These are phyloP conservation scores for Oenanthe javanica DNA, from an alignment of 140 eudicot genomes.

Conservation along the genomic window DNA sequence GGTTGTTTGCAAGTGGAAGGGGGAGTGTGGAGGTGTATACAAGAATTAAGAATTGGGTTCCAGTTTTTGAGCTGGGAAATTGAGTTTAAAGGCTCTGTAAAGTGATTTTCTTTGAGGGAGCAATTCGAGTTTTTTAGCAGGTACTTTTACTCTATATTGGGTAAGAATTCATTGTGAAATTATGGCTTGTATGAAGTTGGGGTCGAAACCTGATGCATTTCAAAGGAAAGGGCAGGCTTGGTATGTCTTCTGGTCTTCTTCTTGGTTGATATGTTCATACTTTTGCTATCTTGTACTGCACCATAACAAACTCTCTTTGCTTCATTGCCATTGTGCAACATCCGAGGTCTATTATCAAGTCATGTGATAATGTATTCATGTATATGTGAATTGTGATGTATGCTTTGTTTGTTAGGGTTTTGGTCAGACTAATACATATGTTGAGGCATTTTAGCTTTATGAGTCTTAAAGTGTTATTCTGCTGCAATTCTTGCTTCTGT, in stretches of 20 bases:
- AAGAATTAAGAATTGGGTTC: slow-evolving; percentile 3
- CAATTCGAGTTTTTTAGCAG: neutral
- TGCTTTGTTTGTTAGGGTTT: neutral
- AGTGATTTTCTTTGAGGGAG: neutral
- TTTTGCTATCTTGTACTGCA: neutral
- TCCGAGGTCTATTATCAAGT: neutral
- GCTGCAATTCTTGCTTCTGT: neutral
- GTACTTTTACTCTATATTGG: neutral
- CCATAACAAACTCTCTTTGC: neutral
- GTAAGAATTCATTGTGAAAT: neutral
- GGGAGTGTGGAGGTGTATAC: neutral
- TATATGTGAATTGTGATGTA: neutral
- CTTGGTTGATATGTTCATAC: neutral
- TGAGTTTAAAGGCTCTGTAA: neutral
- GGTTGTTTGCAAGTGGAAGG: neutral
- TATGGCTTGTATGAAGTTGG: slow-evolving; percentile 98
- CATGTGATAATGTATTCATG: neutral
- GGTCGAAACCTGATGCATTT: slow-evolving; percentile 90
- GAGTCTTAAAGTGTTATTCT: neutral
- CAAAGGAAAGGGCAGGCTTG: slow-evolving; percentile 93
- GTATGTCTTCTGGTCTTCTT: slow-evolving; percentile 34
- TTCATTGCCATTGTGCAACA: neutral
- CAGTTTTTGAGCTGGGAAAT: slow-evolving; percentile 13
- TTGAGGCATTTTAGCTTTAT: neutral
- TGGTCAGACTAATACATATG: neutral